Percentiles rank a stretch among this genome's conserved stretches.
Conservation (phyloP, 345 rosid genomes). For the Arabidopsis suecica region DNA sequence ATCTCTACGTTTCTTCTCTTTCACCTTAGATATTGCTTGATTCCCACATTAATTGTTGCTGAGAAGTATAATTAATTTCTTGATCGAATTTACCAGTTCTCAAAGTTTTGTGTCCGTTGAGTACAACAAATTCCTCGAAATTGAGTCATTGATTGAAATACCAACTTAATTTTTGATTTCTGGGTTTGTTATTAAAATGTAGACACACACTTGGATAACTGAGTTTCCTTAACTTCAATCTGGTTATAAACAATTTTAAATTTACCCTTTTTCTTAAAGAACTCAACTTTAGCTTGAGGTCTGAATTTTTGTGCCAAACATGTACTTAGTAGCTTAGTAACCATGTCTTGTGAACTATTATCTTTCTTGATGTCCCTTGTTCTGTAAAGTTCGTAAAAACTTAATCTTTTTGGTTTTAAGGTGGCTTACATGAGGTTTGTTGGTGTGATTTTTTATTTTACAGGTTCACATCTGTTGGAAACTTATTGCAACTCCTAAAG, state of each 20-base stretch:
- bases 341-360: background rate
- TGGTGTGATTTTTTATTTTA: slow-evolving; percentile 25
- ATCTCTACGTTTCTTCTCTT: slow-evolving; percentile 11
- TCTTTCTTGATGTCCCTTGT: slow-evolving; percentile 4
- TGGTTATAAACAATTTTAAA: background rate
- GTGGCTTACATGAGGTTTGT: slow-evolving; percentile 16
- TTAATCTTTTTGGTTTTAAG: background rate
- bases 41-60: background rate
- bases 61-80: background rate
- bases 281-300: background rate
- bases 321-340: background rate
- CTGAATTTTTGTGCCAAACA: background rate
- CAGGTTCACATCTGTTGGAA: background rate
- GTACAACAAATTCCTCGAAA: background rate
- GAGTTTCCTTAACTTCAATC: background rate
- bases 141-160: background rate
- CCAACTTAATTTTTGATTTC: background rate
- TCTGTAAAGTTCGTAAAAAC: slow-evolving; percentile 6
- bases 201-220: background rate
- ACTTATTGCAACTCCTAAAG: background rate
- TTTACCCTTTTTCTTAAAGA: background rate
- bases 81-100: background rate
- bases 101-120: background rate
- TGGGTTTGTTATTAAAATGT: slow-evolving; percentile 4
- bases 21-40: background rate